Percentiles rank a stretch among this genome's conserved stretches.
Conservation (phyloP, 1,139 yeast genomes). For the Suhomyces ambrosiae region DNA sequence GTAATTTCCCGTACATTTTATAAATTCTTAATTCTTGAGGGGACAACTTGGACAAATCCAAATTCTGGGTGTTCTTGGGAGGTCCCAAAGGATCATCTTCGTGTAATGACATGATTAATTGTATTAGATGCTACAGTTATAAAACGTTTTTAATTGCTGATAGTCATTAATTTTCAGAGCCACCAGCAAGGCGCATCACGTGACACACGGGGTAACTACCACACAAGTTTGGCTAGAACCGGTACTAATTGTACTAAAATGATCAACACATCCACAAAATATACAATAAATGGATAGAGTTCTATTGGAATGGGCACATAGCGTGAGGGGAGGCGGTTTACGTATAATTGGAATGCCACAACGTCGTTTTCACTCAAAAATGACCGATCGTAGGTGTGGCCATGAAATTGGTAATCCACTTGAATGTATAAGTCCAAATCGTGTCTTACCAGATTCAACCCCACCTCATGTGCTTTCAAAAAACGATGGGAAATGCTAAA, state of each 20-base stretch:
- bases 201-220: conserved; percentile 8
- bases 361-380: conserved; percentile 18
- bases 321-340: conserved; percentile 35
- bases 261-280: conserved; percentile 33
- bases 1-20: conserved; percentile 85
- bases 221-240: conserved; percentile 1
- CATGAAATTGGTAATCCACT: conserved; percentile 30
- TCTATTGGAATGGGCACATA: conserved; percentile 46
- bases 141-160: conserved; percentile 7
- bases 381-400: conserved; percentile 23
- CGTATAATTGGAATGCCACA: conserved; percentile 30
- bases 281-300: conserved; percentile 35
- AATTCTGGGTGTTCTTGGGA: conserved; percentile 46
- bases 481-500: conserved; percentile 21
- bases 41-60: conserved; percentile 59
- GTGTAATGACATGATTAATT: conserved; percentile 16
- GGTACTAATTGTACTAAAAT: conserved; percentile 18
- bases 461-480: conserved; percentile 9
- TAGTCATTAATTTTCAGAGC: conserved; percentile 12
- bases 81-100: conserved; percentile 54
- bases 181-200: no score
- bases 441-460: background rate
- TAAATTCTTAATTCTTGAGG: conserved; percentile 72
- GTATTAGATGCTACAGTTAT: background rate
- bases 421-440: conserved; percentile 26